Conservation (phyloP, 345 rosid genomes). For the Citrus maxima region DNA sequence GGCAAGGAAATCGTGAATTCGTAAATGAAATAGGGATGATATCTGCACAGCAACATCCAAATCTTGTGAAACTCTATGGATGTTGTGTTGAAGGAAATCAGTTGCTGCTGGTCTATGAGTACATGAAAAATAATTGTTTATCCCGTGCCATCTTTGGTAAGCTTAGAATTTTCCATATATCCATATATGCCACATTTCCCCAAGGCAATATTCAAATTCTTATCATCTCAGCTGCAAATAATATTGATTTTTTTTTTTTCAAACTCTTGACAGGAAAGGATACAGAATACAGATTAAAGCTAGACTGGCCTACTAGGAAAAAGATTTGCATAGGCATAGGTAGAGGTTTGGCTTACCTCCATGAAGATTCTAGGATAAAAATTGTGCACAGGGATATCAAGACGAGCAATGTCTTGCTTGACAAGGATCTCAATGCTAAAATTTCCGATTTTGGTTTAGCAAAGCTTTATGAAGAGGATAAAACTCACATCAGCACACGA, state of each 20-base stretch:
- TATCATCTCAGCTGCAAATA: neutral
- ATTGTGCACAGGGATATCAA: slow-evolving; percentile 95
- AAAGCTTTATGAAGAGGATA: slow-evolving; percentile 75
- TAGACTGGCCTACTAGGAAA: slow-evolving; percentile 72
- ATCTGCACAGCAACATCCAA: slow-evolving; percentile 75
- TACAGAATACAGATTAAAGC: slow-evolving; percentile 37
- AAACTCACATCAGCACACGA: slow-evolving; percentile 83
- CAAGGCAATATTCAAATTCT: neutral
- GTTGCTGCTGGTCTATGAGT: slow-evolving; percentile 63
- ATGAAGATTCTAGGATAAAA: slow-evolving; percentile 78
- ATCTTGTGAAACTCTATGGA: slow-evolving; percentile 71
- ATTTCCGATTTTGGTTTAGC: slow-evolving; percentile 95
- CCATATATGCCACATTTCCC: neutral
- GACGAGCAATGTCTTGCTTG: slow-evolving; percentile 86
- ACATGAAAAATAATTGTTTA: slow-evolving; percentile 71
- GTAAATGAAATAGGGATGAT: slow-evolving; percentile 76
- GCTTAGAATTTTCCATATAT: neutral
- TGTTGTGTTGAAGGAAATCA: slow-evolving; percentile 81
- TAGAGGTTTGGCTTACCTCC: slow-evolving; percentile 74
- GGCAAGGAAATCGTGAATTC: slow-evolving; percentile 76
- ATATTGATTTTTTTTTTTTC: neutral
- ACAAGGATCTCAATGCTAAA: slow-evolving; percentile 74
- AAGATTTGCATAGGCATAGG: slow-evolving; percentile 74
- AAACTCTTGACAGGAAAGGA: slow-evolving; percentile 45
- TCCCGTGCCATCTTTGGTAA: slow-evolving; percentile 66